These are phyloP conservation scores for Botrytis galanthina DNA, from an alignment of 2,329 filamentous ascomycete genomes.

Conservation along the genomic window DNA sequence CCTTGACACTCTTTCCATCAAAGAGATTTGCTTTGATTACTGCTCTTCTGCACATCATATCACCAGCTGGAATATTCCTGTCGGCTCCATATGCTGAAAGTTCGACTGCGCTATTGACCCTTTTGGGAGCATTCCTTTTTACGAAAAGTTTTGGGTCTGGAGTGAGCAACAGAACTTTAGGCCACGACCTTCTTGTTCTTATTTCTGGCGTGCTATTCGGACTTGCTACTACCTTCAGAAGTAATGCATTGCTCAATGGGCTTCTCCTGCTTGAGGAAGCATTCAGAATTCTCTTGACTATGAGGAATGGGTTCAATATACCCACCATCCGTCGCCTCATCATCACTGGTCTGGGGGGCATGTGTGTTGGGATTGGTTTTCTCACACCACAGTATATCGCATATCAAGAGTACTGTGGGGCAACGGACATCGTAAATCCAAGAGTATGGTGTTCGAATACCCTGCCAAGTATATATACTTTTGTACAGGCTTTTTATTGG, in stretches of 20 bases:
- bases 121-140: constrained; percentile 71
- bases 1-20: constrained; percentile 51
- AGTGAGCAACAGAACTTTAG: constrained; percentile 37
- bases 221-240: constrained; percentile 69
- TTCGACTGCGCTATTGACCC: constrained; percentile 73
- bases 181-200: constrained; percentile 51
- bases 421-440: constrained; percentile 31
- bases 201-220: constrained; percentile 68
- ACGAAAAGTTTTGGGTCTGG: constrained; percentile 46
- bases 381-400: constrained; percentile 71
- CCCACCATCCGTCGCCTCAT: constrained; percentile 51
- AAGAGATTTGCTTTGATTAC: constrained; percentile 61
- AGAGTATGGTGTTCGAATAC: constrained; percentile 72
- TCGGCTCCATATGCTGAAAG: constrained; percentile 84
- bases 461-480: constrained; percentile 87
- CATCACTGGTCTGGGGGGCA: constrained; percentile 63
- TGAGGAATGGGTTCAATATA: constrained; percentile 45
- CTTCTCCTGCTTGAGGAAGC: constrained; percentile 60
- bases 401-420: constrained; percentile 66
- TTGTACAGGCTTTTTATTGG: constrained; percentile 90
- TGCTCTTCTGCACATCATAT: constrained; percentile 74
- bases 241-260: constrained; percentile 84
- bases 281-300: constrained; percentile 51
- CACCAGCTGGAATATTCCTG: constrained; percentile 85
- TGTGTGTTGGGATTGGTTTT: constrained; percentile 65